A percentile compares a stretch with the other conserved stretches of the same genome.
phyloP scores from a whole-genome alignment of 768 basidiomycete genomes.

The Phylloporus sp. region DNA sequence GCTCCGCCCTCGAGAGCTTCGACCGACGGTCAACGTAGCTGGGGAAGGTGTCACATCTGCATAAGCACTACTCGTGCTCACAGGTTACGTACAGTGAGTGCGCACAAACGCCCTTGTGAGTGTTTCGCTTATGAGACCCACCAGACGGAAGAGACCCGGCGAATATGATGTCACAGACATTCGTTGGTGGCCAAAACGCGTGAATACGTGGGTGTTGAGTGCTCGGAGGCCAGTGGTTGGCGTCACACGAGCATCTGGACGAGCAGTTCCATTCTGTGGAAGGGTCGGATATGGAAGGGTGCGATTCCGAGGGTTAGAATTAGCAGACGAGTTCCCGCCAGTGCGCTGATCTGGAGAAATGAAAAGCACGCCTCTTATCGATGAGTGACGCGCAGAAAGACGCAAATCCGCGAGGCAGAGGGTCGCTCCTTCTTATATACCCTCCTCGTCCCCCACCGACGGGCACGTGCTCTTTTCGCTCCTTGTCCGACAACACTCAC shows the following conservation, averaged over 20 bases:
- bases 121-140: neutral
- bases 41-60: too few species aligned
- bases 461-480: neutral
- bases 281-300: constrained; percentile 12
- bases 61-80: too few species aligned
- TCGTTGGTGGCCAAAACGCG: constrained; percentile 36
- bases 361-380: constrained; percentile 30
- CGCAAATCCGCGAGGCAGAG: constrained; percentile 26
- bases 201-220: constrained; percentile 60
- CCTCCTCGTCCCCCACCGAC: neutral
- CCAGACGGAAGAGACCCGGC: constrained; percentile 54
- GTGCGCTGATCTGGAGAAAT: constrained; percentile 30
- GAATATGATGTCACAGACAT: constrained; percentile 54
- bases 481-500: neutral
- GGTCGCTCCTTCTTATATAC: constrained; percentile 15
- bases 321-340: constrained; percentile 18
- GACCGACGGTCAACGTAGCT: too few species aligned
- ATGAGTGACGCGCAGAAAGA: constrained; percentile 14
- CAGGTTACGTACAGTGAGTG: constrained; percentile 34
- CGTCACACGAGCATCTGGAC: too few species aligned
- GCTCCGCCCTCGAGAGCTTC: neutral
- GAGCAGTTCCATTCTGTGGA: constrained; percentile 26
- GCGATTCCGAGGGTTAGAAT: constrained; percentile 20
- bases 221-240: too few species aligned
- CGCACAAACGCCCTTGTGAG: constrained; percentile 58